phyloP scores from a whole-genome alignment of 352 stramenopile genomes.

The Pilasporangium apinafurcum region DNA sequence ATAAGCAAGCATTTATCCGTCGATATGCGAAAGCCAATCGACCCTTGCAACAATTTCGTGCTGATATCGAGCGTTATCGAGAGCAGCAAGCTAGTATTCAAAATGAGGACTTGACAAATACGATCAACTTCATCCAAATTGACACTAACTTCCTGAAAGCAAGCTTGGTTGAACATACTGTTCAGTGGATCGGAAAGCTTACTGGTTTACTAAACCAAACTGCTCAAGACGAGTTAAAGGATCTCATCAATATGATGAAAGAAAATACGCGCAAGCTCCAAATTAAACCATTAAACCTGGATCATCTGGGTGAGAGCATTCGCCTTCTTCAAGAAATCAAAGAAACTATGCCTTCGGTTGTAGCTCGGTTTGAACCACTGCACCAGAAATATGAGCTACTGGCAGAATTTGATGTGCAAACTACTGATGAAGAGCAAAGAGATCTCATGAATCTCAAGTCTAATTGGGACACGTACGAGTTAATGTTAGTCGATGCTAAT shows the following conservation, averaged over 20 bases:
- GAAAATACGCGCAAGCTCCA: slow-evolving; percentile 82
- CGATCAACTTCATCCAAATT: slow-evolving; percentile 95
- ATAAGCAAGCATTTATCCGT: slow-evolving; percentile 93
- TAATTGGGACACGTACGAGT: slow-evolving; percentile 83
- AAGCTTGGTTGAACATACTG: slow-evolving; percentile 87
- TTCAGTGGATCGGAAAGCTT: slow-evolving; percentile 92
- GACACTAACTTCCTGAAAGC: slow-evolving; percentile 92
- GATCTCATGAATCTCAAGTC: slow-evolving; percentile 60
- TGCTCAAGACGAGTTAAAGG: slow-evolving; percentile 79
- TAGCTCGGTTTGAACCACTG: slow-evolving; percentile 76
- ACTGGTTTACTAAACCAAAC: slow-evolving; percentile 90
- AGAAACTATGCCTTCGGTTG: slow-evolving; percentile 58
- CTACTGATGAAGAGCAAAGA: slow-evolving; percentile 79
- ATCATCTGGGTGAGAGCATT: slow-evolving; percentile 90
- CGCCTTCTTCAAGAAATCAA: slow-evolving; percentile 86
- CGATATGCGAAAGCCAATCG: slow-evolving; percentile 94
- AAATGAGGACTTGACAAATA: slow-evolving; percentile 89
- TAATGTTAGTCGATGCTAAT: slow-evolving; percentile 81
- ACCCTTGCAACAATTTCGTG: slow-evolving; percentile 89
- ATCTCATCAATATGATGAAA: slow-evolving; percentile 87
- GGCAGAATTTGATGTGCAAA: slow-evolving; percentile 85
- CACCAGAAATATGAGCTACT: slow-evolving; percentile 86
- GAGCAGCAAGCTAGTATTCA: slow-evolving; percentile 90
- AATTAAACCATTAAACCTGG: slow-evolving; percentile 81
- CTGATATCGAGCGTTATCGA: slow-evolving; percentile 88